A percentile compares a stretch with the other conserved stretches of the same genome.
These are phyloP conservation scores for Cordyceps tenuipes DNA, from an alignment of 2,329 filamentous ascomycete species.

Conservation along the genomic window DNA sequence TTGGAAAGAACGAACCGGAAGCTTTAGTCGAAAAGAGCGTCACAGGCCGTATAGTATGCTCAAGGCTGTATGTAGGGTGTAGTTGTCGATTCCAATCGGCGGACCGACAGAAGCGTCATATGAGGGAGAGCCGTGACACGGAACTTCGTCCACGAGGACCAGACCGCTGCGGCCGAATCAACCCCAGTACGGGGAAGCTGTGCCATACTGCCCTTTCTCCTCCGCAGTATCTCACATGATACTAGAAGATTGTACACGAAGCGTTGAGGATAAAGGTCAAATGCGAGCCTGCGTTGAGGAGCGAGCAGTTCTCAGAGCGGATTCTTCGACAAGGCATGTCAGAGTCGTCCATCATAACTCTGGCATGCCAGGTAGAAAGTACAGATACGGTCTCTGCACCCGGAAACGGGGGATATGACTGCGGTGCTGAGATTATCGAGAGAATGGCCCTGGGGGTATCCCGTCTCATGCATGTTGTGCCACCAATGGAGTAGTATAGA, in stretches of 20 bases:
- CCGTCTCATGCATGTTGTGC: too few relatives aligned
- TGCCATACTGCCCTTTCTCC: background rate
- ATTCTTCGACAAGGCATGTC: background rate
- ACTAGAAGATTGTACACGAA: background rate
- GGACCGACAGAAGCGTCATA: background rate
- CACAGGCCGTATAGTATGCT: too few relatives aligned
- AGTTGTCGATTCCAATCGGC: background rate
- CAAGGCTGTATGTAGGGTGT: background rate
- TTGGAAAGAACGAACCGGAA: background rate
- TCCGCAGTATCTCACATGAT: background rate
- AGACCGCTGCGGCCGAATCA: background rate
- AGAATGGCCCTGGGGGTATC: background rate
- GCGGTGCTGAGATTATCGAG: background rate
- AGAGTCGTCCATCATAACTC: background rate
- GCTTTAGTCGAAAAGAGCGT: too few relatives aligned
- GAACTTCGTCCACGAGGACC: background rate
- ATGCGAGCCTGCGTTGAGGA: background rate
- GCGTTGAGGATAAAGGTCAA: background rate
- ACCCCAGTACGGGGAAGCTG: background rate
- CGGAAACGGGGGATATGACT: too few relatives aligned
- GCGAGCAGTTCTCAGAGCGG: background rate
- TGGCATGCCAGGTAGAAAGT: background rate
- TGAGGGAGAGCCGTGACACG: background rate
- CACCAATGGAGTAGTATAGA: background rate
- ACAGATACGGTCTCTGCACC: background rate